Evolutionary conservation across 306 rosid species (phyloP), one percentile per base, ranked within the genome.

Genomic region (Coriaria nepalensis): DNA sequence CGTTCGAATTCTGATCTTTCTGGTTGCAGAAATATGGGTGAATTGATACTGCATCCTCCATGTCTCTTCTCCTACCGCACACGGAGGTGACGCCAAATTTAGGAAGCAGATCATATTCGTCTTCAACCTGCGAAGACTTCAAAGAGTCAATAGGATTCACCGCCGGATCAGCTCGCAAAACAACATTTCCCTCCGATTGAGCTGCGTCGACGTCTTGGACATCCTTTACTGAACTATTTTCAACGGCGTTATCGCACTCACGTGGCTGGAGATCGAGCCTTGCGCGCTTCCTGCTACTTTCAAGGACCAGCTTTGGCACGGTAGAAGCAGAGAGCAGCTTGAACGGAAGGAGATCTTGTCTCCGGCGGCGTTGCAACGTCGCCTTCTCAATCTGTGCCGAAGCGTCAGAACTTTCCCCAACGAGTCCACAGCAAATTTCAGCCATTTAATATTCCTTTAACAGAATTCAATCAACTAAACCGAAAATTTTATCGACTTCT

Each of bases 41-140:
- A 20, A 79, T 69, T 0, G 87, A 79, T 39, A 85, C 92, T 0
- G 85, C 71, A 39, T 90, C 98, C 37, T 90, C 98, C 98, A 90
- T 90, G 11, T 90, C 98, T 37, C 95, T 63, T 43, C 95, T 77
- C 14, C 95, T 63, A 3, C 98, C 98, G 10, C 98, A 82, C 43
- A 90, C 93, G 2, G 98, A 85, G 2, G 93, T 81, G 1, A 80
- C 63, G 0, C 98, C 94, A 2, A 64, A 82, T 42, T 73, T 78
- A 0, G 77, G 73, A 1, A 33, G 37, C 29, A 1, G 29, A 20
- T 20, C 29, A 35, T 20, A 44, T 43, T 63, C 53, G 13, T 13
- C 48, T 7, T 13, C 65, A 9, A 0, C 37, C 35, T 12, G 40
- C 13, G 20, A 13, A 12, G 37, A 38, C n/a, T 45, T 33, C 10